A percentile compares a stretch with the other conserved stretches of the same genome.
Evolutionary conservation across 1,139 yeast species (phyloP).

Genomic region (Meyerozyma carpophila): DNA sequence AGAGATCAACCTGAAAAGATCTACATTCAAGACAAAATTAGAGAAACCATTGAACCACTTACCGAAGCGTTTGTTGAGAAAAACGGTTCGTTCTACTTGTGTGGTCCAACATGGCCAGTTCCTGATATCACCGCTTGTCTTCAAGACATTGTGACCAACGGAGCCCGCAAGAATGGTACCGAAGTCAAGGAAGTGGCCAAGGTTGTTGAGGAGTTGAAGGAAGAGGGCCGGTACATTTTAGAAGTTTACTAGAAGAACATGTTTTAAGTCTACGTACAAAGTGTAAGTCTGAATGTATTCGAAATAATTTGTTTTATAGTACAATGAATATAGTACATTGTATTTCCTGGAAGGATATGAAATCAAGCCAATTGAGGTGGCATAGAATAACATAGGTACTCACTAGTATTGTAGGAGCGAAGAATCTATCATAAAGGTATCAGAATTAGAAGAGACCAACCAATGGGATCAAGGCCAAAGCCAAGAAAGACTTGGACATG

Average conservation of each 20-base stretch:
- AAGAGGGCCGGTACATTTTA: constrained; percentile 82
- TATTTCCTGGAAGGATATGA: background rate
- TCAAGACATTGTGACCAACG: constrained; percentile 70
- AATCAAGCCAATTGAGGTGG: background rate
- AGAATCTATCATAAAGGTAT: background rate
- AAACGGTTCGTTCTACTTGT: constrained; percentile 87
- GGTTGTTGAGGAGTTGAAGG: constrained; percentile 91
- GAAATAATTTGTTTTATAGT: background rate
- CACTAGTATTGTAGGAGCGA: background rate
- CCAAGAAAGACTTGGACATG: constrained; percentile 21
- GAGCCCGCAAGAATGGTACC: constrained; percentile 63
- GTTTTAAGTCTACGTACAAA: background rate
- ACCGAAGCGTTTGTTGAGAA: constrained; percentile 74
- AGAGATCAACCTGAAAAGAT: constrained; percentile 96
- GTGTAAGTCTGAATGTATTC: background rate
- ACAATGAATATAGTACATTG: background rate
- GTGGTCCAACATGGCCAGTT: constrained; percentile 99
- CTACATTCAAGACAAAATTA: constrained; percentile 90
- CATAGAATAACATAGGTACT: background rate
- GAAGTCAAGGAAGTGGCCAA: constrained; percentile 64
- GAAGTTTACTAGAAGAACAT: constrained; percentile 69
- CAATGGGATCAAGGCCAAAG: constrained; percentile 22
- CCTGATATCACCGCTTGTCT: constrained; percentile 93
- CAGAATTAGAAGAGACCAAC: constrained; percentile 21
- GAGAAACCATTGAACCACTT: constrained; percentile 67